Conservation (phyloP, 202 grass and related monocot genomes). For the Hordeum pubiflorum region DNA sequence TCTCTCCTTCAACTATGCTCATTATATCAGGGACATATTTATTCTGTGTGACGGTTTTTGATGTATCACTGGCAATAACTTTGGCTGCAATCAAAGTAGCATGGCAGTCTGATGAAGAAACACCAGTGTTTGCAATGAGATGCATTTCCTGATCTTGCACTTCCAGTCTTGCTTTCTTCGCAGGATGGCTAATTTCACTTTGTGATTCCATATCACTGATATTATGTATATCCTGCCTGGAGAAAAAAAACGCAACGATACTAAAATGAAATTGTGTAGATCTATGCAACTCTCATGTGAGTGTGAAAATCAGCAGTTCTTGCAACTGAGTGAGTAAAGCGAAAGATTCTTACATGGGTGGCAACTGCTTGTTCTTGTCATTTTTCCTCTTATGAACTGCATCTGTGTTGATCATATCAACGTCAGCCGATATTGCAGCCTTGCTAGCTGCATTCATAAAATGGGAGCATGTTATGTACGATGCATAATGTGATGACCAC, state of each 20-base stretch:
- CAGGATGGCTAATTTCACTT: conserved; percentile 28
- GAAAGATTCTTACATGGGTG: conserved; percentile 43
- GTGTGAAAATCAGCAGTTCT: neutral
- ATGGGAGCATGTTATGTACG: conserved; percentile 16
- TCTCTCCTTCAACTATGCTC: conserved; percentile 64
- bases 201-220: conserved; percentile 15
- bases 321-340: neutral
- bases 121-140: conserved; percentile 21
- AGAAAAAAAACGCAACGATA: conserved; percentile 3
- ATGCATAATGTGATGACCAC: conserved; percentile 7
- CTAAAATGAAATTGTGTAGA: conserved; percentile 22
- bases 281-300: neutral
- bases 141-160: conserved; percentile 20
- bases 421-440: conserved; percentile 2
- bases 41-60: conserved; percentile 28
- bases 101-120: conserved; percentile 28
- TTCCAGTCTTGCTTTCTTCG: conserved; percentile 42
- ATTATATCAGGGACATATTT: conserved; percentile 68
- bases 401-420: conserved; percentile 34
- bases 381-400: conserved; percentile 29
- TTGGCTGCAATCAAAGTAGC: conserved; percentile 22
- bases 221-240: conserved; percentile 31
- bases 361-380: conserved; percentile 23
- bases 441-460: conserved; percentile 32
- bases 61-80: conserved; percentile 22